Base-by-base conservation (phyloP, 202 grass and related monocot genomes). In the Panicum hallii region DNA sequence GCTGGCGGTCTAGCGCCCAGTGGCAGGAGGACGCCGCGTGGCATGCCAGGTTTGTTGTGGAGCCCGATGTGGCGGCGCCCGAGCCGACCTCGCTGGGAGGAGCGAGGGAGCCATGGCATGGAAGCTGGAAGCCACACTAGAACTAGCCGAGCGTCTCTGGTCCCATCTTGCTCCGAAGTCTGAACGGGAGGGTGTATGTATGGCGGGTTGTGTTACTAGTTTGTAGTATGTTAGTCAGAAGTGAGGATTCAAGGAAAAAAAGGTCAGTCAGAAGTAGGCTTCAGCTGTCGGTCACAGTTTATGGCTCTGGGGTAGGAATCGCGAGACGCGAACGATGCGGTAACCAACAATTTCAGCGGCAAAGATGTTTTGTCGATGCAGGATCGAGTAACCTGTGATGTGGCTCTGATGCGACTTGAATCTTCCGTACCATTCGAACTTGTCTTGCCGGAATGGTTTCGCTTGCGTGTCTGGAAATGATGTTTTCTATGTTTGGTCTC, bases 371-470 rank as follows among this genome's bases (percentile, higher is more conserved):
- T 38, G 36, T 26, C 12, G 7, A 55, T 40, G 73, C 9, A 63
- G 43, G 45, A 23, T 43, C 17, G 56, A 26, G 64, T 50, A 28
- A 26, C 66, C 30, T 82, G 63, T 49, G 45, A 83, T 56, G 52
- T 53, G 50, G 14, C 9, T 14, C 12, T 38, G 41, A 67, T n/a
- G 36, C 56, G 17, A 17, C 62, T 58, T 76, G 62, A 11, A 66
- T 38, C 20, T n/a, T 41, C 1, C n/a, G 4, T 56, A 11, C 26
- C 14, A 4, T 49, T 40, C 7, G n/a, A 6, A 10, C 56, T 38
- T 82, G 13, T 46, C 26, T 10, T 26, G 26, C 13, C 63, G 73
- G 41, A 10, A 17, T 7, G 1, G 41, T 5, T 85, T 69, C 0
- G 3, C 2, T 46, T 11, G 44, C 44, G 44, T 46, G 10, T 9